Base-by-base conservation (phyloP, 495 filamentous ascomycete genomes). In the Barbatosphaeria neglecta region DNA sequence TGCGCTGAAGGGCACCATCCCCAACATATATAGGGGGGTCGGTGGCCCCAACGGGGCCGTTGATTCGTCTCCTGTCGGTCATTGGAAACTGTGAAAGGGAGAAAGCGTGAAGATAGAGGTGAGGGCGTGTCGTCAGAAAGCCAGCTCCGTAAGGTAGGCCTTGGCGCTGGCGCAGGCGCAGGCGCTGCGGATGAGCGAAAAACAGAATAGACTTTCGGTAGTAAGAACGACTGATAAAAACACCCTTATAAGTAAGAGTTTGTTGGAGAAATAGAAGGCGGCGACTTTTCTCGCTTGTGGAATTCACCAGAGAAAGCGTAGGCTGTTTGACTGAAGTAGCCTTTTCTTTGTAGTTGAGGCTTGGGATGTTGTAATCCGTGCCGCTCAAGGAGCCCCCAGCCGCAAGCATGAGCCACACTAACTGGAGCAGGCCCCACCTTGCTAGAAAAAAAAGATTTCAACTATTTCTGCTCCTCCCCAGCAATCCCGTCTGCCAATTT, bases 61-160 rank as follows among this genome's bases (percentile, higher is more conserved):
- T 96, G 62, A 95, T 82, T 50, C 92, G 80, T 66, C 90, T 82
- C 63, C 92, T 77, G 62, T 98, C 92, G 45, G 82, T 72, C 85
- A 90, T 90, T 41, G 55, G 51, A 51, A 37, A 50, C 57, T 45
- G 4, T 18, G 9, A 17, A 3, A 16, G 19, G 37, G 5, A 15
- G 13, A 6, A 33, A n/a, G n/a, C 4, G 24, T 25, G 24, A 25
- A 25, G 9, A 4, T 9, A n/a, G 13, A 2, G 31, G 10, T 22
- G 8, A 40, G 38, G 38, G n/a, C n/a, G n/a, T n/a, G n/a, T n/a
- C n/a, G n/a, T n/a, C n/a, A n/a, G n/a, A n/a, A n/a, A n/a, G n/a
- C n/a, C n/a, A n/a, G n/a, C n/a, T n/a, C n/a, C n/a, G n/a, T n/a
- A n/a, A n/a, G n/a, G n/a, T n/a, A n/a, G n/a, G n/a, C n/a, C n/a